Base-by-base conservation (phyloP, 2,329 filamentous ascomycete species). In the Penicillium sp. region DNA sequence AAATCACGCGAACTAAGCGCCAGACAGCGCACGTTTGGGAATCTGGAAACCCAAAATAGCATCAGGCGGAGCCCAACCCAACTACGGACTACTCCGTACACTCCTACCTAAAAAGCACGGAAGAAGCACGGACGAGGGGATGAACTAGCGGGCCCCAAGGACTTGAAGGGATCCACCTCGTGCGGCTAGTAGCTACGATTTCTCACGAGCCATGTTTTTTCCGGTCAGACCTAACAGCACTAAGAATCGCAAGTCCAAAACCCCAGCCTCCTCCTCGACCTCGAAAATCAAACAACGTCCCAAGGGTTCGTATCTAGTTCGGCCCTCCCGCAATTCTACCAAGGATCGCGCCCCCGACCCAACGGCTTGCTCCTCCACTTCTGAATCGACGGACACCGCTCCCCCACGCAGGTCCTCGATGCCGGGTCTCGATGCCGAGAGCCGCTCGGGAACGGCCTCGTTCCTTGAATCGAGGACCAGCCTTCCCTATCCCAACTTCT, bases 401-500 rank as follows among this genome's bases (percentile, higher is more conserved):
- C 38, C 53, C 43, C 54, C 52, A 47, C 64, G 63, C 48, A 59
- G 64, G 45, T 66, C 77, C 42, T 78, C 80, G 66, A 80, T 81
- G 70, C 67, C 80, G 26, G 77, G 77, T 41, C 64, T 74, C 46
- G 69, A 74, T 46, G 62, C 64, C 31, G 57, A 53, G 34, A 64
- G 55, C 53, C 60, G 58, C 40, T 57, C 63, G 32, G 63, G 55
- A 37, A 60, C 65, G 39, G 65, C 65, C 48, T 70, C 67, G 16
- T 69, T 71, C 53, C 60, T 70, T 45, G 71, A 72, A 40, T 72
- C 71, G 39, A 72, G 70, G 52, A 61, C 69, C 23, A 78, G 77
- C 51, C 64, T 86, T 34, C 85, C 87, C 6, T 95, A 95, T 64
- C 88, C 89, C 1, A 77, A 78, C 9, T 89, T 94, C 69, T 93